Conservation (phyloP, 352 stramenopile species). For the Pythium periplocum region DNA sequence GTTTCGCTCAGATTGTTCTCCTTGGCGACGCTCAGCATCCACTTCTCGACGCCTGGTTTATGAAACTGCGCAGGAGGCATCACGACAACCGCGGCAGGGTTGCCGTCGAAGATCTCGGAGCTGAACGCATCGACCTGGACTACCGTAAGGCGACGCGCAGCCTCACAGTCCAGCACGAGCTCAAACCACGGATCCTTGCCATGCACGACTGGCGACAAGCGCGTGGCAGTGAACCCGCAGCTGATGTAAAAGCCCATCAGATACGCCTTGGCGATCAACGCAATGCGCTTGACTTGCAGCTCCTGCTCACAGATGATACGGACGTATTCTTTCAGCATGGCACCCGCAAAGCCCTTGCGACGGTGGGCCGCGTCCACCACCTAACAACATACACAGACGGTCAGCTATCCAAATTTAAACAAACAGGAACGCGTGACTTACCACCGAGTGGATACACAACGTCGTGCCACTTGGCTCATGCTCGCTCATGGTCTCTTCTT, state of each 20-base stretch:
- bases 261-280: constrained; percentile 79
- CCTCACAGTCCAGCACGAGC: constrained; percentile 42
- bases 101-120: constrained; percentile 68
- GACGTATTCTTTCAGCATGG: constrained; percentile 87
- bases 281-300: constrained; percentile 58
- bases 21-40: constrained; percentile 75
- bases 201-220: constrained; percentile 70
- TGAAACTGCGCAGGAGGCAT: constrained; percentile 28
- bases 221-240: constrained; percentile 71
- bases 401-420: no score
- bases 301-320: constrained; percentile 25
- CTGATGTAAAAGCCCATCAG: constrained; percentile 83
- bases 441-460: constrained; percentile 89
- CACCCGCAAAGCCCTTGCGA: constrained; percentile 56
- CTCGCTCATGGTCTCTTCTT: constrained; percentile 62
- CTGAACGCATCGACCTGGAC: constrained; percentile 74
- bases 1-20: constrained; percentile 94
- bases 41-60: constrained; percentile 18
- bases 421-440: background rate
- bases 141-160: constrained; percentile 23
- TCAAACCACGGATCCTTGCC: constrained; percentile 85
- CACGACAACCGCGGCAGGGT: constrained; percentile 89
- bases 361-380: constrained; percentile 47
- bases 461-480: constrained; percentile 70
- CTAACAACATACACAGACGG: no score